These are phyloP conservation scores for Pleurostoma richardsiae DNA, from an alignment of 2,329 filamentous ascomycete species.

Conservation along the genomic window DNA sequence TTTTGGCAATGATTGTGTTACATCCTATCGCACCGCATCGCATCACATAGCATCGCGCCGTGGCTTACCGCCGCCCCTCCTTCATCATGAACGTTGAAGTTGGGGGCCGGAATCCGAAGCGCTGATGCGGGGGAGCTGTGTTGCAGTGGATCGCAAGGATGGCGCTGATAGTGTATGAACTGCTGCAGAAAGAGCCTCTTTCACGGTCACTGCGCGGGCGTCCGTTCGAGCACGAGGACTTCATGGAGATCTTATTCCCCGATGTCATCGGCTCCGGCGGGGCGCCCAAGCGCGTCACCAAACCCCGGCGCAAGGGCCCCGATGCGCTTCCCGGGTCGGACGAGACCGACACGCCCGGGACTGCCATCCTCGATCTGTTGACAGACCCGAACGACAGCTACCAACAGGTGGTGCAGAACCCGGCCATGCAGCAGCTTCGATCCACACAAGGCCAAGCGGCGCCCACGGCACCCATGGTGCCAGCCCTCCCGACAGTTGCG, in stretches of 20 bases:
- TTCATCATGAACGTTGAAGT: too few relatives aligned
- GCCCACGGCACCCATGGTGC: too few relatives aligned
- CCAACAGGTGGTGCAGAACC: background rate
- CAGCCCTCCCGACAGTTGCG: slow-evolving; percentile 6
- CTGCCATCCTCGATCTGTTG: slow-evolving; percentile 39
- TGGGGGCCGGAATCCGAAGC: too few relatives aligned
- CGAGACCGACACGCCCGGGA: slow-evolving; percentile 43
- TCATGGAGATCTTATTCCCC: slow-evolving; percentile 55
- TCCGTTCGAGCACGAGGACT: slow-evolving; percentile 56
- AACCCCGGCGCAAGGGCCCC: slow-evolving; percentile 42
- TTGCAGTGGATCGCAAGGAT: slow-evolving; percentile 6
- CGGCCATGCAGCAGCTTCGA: slow-evolving; percentile 1
- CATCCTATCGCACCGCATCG: too few relatives aligned
- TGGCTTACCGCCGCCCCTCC: too few relatives aligned
- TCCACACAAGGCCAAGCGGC: slow-evolving; percentile 13
- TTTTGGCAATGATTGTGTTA: too few relatives aligned
- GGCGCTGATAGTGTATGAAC: slow-evolving; percentile 8
- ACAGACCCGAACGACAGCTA: slow-evolving; percentile 4
- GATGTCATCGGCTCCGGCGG: slow-evolving; percentile 56
- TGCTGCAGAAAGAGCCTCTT: slow-evolving; percentile 47
- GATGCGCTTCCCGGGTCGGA: slow-evolving; percentile 37
- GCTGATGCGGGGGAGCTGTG: too few relatives aligned
- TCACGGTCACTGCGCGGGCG: slow-evolving; percentile 52
- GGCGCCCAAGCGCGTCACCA: slow-evolving; percentile 54
- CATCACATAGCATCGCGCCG: too few relatives aligned